Percentiles rank a stretch among this genome's conserved stretches.
Evolutionary conservation across 352 stramenopile species (phyloP).

Genomic region (Phytophthora constricta): DNA sequence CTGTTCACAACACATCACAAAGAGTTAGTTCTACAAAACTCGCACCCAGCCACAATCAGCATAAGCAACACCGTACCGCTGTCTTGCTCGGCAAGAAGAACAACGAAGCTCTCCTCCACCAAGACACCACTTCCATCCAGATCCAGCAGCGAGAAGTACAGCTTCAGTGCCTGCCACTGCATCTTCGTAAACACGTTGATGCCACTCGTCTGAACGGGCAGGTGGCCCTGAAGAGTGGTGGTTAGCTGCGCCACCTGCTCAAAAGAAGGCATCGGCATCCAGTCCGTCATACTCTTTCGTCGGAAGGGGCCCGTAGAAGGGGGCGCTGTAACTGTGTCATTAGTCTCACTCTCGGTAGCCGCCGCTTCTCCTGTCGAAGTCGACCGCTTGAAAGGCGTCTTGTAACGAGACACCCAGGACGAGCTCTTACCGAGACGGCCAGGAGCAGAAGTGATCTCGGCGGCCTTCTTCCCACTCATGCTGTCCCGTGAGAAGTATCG

Average conservation of each 20-base stretch:
- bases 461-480: slow-evolving; percentile 21
- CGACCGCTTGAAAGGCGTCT: slow-evolving; percentile 38
- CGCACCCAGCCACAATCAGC: neutral
- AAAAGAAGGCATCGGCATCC: slow-evolving; percentile 42
- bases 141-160: slow-evolving; percentile 78
- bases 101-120: slow-evolving; percentile 83
- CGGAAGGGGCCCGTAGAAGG: slow-evolving; percentile 28
- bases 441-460: slow-evolving; percentile 27
- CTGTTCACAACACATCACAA: slow-evolving; percentile 33
- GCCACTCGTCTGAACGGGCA: slow-evolving; percentile 30
- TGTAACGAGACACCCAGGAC: slow-evolving; percentile 32
- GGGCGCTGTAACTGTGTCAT: slow-evolving; percentile 29
- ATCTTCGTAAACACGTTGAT: slow-evolving; percentile 71
- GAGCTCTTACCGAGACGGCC: slow-evolving; percentile 22
- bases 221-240: slow-evolving; percentile 39
- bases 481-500: slow-evolving; percentile 53
- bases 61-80: slow-evolving; percentile 53
- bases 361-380: slow-evolving; percentile 38
- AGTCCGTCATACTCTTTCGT: slow-evolving; percentile 52
- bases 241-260: slow-evolving; percentile 43
- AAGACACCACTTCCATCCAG: slow-evolving; percentile 72
- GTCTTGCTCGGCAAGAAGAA: slow-evolving; percentile 83
- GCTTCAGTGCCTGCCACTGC: slow-evolving; percentile 81
- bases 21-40: slow-evolving; percentile 10
- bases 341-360: slow-evolving; percentile 20